Percentiles rank a stretch among this genome's conserved stretches.
These are phyloP conservation scores for Chlorophyllum brunneum DNA, from an alignment of 768 basidiomycete species.

Conservation along the genomic window DNA sequence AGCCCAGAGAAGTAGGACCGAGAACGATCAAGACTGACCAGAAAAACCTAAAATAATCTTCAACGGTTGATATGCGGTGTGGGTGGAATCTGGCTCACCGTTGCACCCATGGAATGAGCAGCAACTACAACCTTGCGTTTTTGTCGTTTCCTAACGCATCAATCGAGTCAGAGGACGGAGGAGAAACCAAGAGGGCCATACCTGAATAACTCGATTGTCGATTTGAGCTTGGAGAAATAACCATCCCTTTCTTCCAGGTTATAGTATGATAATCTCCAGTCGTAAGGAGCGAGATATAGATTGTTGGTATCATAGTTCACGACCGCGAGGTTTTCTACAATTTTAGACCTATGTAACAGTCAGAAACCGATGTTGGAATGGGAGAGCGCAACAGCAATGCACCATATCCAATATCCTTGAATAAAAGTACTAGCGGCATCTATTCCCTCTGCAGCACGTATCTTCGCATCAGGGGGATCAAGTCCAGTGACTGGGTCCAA, in stretches of 20 bases:
- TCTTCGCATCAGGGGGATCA: conserved; percentile 80
- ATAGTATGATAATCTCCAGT: conserved; percentile 85
- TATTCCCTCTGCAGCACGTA: conserved; percentile 89
- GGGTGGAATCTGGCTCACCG: conserved; percentile 38
- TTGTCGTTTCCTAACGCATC: conserved; percentile 50
- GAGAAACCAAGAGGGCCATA: conserved; percentile 26
- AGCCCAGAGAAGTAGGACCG: not conserved
- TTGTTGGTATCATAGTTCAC: conserved; percentile 93
- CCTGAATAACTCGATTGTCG: conserved; percentile 77
- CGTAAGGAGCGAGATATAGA: conserved; percentile 79
- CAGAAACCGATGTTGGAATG: not conserved
- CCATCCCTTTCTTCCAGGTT: conserved; percentile 92
- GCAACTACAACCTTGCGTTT: conserved; percentile 78
- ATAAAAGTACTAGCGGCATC: conserved; percentile 86
- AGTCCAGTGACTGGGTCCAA: conserved; percentile 90
- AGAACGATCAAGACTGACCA: conserved; percentile 35
- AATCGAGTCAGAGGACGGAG: not conserved
- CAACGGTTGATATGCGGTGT: not conserved
- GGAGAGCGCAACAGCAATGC: conserved; percentile 12
- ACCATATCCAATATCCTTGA: conserved; percentile 96
- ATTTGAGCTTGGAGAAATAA: conserved; percentile 82
- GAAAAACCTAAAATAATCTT: conserved; percentile 32
- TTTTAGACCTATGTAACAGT: conserved; percentile 61
- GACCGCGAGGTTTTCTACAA: conserved; percentile 91
- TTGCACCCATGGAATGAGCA: conserved; percentile 85